Conservation (phyloP, 176 grass and related monocot genomes). For the Themeda triandra region DNA sequence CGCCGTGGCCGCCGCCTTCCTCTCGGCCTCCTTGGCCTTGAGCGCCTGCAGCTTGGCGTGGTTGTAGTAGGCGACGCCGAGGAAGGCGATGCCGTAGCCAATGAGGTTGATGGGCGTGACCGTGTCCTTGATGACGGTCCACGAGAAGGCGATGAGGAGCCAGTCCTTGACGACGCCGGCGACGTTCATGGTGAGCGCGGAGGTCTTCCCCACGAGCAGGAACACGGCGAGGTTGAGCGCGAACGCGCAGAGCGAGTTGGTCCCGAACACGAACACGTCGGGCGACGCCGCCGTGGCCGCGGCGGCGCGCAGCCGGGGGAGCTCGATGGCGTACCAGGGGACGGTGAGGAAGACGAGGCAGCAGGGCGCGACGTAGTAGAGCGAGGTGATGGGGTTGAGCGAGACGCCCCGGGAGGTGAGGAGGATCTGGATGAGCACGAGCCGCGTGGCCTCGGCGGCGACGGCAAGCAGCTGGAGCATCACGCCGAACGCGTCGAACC, state of each 20-base stretch:
- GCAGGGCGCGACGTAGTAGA: constrained; percentile 84
- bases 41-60: constrained; percentile 75
- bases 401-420: constrained; percentile 64
- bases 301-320: constrained; percentile 44
- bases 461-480: constrained; percentile 71
- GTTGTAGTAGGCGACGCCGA: constrained; percentile 88
- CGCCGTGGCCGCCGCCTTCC: constrained; percentile 25
- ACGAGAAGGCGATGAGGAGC: constrained; percentile 89
- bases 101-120: constrained; percentile 69
- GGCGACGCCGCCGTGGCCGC: neutral
- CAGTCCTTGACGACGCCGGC: constrained; percentile 90
- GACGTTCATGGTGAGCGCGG: constrained; percentile 91
- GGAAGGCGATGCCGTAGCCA: constrained; percentile 82
- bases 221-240: constrained; percentile 86
- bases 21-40: constrained; percentile 70
- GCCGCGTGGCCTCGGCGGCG: constrained; percentile 75
- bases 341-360: constrained; percentile 70
- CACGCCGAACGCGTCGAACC: constrained; percentile 63
- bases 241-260: constrained; percentile 81
- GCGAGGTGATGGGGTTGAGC: constrained; percentile 85
- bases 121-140: constrained; percentile 78
- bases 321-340: constrained; percentile 69
- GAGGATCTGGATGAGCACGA: constrained; percentile 88
- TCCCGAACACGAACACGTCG: constrained; percentile 65
- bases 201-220: constrained; percentile 88